A percentile compares a stretch with the other conserved stretches of the same genome.
phyloP scores from a whole-genome alignment of 2,329 filamentous ascomycete species.

The Xylariaceae sp. region DNA sequence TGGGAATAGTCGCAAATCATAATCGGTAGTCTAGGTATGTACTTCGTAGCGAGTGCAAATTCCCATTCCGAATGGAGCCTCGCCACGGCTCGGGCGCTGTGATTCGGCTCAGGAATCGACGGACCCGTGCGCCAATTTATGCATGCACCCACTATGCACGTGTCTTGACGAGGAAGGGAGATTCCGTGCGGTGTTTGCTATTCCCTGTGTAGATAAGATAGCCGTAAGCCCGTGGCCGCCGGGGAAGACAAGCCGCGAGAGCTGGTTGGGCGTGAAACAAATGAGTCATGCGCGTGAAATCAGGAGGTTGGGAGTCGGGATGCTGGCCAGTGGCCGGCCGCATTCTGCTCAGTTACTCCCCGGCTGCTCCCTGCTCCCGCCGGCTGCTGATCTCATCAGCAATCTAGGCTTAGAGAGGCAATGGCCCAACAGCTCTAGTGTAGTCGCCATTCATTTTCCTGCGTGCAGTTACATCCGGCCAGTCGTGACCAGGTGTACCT shows the following conservation, averaged over 20 bases:
- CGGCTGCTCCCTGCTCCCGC: neutral
- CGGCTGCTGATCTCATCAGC: slow-evolving; percentile 9
- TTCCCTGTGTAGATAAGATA: neutral
- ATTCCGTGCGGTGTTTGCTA: slow-evolving; percentile 11
- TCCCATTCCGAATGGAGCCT: too few species aligned
- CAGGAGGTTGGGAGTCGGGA: slow-evolving; percentile 27
- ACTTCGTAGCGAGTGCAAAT: too few species aligned
- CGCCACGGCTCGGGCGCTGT: neutral
- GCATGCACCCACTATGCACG: neutral
- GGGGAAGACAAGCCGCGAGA: slow-evolving; percentile 12
- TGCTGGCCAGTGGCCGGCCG: too few species aligned
- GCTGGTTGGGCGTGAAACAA: slow-evolving; percentile 21
- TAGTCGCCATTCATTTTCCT: slow-evolving; percentile 4
- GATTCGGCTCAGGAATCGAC: neutral
- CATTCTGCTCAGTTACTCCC: slow-evolving; percentile 1
- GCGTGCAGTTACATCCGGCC: neutral
- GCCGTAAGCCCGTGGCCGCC: neutral
- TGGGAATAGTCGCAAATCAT: neutral
- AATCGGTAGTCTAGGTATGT: too few species aligned
- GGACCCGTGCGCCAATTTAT: slow-evolving; percentile 6
- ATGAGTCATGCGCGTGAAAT: slow-evolving; percentile 30
- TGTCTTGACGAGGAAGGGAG: slow-evolving; percentile 21
- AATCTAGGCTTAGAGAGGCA: slow-evolving; percentile 1
- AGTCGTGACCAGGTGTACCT: neutral
- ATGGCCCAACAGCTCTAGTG: slow-evolving; percentile 6